These are phyloP conservation scores for Vitis rotundifolia DNA, from an alignment of 164 flowering plant genomes.

Conservation along the genomic window DNA sequence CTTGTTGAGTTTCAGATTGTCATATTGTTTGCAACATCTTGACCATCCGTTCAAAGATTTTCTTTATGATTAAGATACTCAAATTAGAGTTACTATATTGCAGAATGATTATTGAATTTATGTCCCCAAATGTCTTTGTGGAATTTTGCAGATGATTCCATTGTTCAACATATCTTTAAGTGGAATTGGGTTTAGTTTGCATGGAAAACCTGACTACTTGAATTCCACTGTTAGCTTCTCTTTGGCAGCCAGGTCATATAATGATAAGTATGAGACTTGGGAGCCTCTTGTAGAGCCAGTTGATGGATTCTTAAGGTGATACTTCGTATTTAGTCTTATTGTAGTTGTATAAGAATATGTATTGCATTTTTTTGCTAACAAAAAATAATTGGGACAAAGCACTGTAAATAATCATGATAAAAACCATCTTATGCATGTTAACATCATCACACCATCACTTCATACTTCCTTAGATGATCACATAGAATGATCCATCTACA, in stretches of 20 bases:
- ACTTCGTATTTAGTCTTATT: background rate
- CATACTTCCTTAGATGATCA: too few relatives aligned
- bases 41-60: background rate
- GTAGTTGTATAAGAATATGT: background rate
- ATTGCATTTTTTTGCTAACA: background rate
- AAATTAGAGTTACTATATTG: background rate
- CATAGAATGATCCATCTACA: too few relatives aligned
- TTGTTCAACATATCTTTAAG: slow-evolving; percentile 75
- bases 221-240: slow-evolving; percentile 77
- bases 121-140: slow-evolving; percentile 7
- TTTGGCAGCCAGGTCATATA: slow-evolving; percentile 82
- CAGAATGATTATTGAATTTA: background rate
- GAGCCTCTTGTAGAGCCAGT: slow-evolving; percentile 95
- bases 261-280: slow-evolving; percentile 93
- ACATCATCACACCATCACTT: too few relatives aligned
- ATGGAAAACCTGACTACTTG: slow-evolving; percentile 64
- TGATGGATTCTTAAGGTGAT: slow-evolving; percentile 88
- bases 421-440: too few relatives aligned
- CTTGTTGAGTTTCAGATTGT: too few relatives aligned
- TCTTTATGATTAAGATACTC: background rate
- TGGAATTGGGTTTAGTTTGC: slow-evolving; percentile 63
- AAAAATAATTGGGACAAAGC: background rate
- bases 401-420: background rate
- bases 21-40: too few relatives aligned
- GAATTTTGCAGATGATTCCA: slow-evolving; percentile 84